Base-by-base conservation (phyloP, 2,329 filamentous ascomycete species). In the Orbilia ellipsospora region DNA sequence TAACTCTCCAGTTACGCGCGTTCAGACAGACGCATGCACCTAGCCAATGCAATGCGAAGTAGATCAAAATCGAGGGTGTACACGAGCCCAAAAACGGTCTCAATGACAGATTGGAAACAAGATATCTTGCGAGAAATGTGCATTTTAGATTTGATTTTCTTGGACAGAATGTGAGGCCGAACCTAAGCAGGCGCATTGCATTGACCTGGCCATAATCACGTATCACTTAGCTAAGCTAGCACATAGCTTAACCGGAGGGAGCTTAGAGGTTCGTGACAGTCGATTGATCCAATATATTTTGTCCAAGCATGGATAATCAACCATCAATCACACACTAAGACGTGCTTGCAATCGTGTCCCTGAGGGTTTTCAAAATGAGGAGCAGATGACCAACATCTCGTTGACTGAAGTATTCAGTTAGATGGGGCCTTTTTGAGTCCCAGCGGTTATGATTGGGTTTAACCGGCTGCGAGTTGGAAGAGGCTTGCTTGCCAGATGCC, bases 21-120 rank as follows among this genome's bases (percentile, higher is more conserved):
- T 55, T 62, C 56, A 74, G 50, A 73, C 18, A 36, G 54, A 73
- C 31, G 55, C 62, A 73, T 66, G 61, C 69, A 66, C 60, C 64
- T 65, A 73, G 69, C 68, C 69, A 66, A 66, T 73, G 52, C 60
- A 72, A 70, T 70, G 59, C 54, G 57, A 70, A 50, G 66, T n/a
- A 61, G 66, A 70, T 70, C 66, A 61, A 61, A 48, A 40, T 70
- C 31, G 66, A 63, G 57, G 23, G 26, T 57, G 8, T 54, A 28
- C 15, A 63, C 54, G 51, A 57, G 66, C 18, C 20, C 56, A 63
- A 51, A 63, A 28, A 63, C 5, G 42, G 28, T 36, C 16, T 69
- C 50, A 13, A 48, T 36, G 31, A 36, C 31, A 48, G 44, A 48
- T 48, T 48, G 16, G 44, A 48, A n/a, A n/a, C 13, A 2, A 48